A percentile compares a stretch with the other conserved stretches of the same genome.
phyloP scores from a whole-genome alignment of 2,329 filamentous ascomycete species.

The Calonectria hongkongensis region DNA sequence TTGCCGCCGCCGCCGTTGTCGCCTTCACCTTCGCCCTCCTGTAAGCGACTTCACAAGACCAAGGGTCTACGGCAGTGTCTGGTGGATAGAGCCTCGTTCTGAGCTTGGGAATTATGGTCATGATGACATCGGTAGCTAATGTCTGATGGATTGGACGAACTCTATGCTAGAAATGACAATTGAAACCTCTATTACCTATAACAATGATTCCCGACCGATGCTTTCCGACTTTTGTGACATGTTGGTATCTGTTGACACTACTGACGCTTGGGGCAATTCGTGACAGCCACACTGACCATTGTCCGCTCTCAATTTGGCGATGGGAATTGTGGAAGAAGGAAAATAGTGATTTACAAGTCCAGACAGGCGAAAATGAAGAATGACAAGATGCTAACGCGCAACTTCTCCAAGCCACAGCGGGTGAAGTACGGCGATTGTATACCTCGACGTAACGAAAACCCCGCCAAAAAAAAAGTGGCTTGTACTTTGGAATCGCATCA shows the following conservation, averaged over 20 bases:
- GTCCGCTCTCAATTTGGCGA: background rate
- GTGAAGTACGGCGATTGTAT: too few relatives aligned
- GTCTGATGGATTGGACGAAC: slow-evolving; percentile 22
- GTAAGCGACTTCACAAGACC: background rate
- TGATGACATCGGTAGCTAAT: slow-evolving; percentile 20
- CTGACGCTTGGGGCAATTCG: background rate
- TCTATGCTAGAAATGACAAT: slow-evolving; percentile 27
- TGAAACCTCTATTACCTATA: slow-evolving; percentile 13
- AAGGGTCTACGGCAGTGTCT: background rate
- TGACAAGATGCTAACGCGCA: too few relatives aligned
- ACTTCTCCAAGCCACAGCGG: too few relatives aligned
- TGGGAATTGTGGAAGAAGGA: too few relatives aligned
- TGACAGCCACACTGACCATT: background rate
- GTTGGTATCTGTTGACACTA: background rate
- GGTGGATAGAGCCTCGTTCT: slow-evolving; percentile 18
- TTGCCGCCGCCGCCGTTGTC: slow-evolving; percentile 3
- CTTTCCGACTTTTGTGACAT: background rate
- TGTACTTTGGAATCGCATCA: background rate
- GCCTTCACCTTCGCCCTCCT: slow-evolving; percentile 17
- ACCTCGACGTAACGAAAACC: background rate
- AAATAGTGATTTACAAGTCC: too few relatives aligned
- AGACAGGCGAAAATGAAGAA: too few relatives aligned
- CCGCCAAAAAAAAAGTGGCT: background rate
- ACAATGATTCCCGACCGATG: background rate
- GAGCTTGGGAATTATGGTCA: slow-evolving; percentile 10